These are phyloP conservation scores for Kurtzmaniella natalensis DNA, from an alignment of 1,139 yeast species.

Conservation along the genomic window DNA sequence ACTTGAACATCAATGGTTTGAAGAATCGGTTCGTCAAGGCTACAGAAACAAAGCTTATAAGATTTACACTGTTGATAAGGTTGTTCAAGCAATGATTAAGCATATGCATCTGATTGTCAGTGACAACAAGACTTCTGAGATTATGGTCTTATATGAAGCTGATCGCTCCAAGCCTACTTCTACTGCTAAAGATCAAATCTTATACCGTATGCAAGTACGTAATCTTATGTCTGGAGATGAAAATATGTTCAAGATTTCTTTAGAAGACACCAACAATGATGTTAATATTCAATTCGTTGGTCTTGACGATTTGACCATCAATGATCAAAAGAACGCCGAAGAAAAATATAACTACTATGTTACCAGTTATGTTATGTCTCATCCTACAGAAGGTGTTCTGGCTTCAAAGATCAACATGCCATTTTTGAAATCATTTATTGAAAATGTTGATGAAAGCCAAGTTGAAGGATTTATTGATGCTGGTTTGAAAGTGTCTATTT, in stretches of 20 bases:
- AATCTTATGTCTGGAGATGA: slow-evolving; percentile 79
- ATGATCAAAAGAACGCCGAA: slow-evolving; percentile 69
- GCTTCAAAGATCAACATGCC: slow-evolving; percentile 73
- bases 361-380: slow-evolving; percentile 89
- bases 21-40: slow-evolving; percentile 92
- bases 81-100: slow-evolving; percentile 83
- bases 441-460: slow-evolving; percentile 52
- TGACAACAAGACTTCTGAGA: slow-evolving; percentile 80
- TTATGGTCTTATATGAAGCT: slow-evolving; percentile 72
- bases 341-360: slow-evolving; percentile 90
- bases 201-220: slow-evolving; percentile 86
- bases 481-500: slow-evolving; percentile 75
- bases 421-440: slow-evolving; percentile 60
- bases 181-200: slow-evolving; percentile 81
- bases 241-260: slow-evolving; percentile 85
- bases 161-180: slow-evolving; percentile 66
- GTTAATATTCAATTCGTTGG: slow-evolving; percentile 84
- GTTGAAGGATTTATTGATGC: slow-evolving; percentile 67
- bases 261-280: slow-evolving; percentile 47
- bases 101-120: slow-evolving; percentile 78
- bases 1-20: slow-evolving; percentile 92
- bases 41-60: slow-evolving; percentile 91
- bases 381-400: slow-evolving; percentile 96
- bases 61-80: slow-evolving; percentile 89
- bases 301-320: slow-evolving; percentile 79